Evolutionary conservation across 2,329 filamentous ascomycete genomes (phyloP), one percentile per base, ranked within the genome.

Genomic region (Claviceps sp.): DNA sequence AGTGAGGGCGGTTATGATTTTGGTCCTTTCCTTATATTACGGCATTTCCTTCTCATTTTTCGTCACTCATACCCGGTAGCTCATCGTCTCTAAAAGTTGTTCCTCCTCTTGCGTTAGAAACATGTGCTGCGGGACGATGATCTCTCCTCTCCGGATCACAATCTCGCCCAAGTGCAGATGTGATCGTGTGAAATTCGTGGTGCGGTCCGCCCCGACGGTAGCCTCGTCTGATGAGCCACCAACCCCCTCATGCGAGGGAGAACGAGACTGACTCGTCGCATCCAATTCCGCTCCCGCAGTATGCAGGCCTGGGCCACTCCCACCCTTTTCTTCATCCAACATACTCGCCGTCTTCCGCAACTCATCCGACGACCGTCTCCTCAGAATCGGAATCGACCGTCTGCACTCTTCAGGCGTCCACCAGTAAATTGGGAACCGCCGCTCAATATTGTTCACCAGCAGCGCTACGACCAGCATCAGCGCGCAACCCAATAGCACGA

Each of bases 391-490:
- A n/a, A 20, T 14, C 47, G 52, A 16, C 54, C 45, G 49, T 53
- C 45, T 50, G 67, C 41, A 5, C 18, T 67, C 58, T 18, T 65
- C 63, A 0, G 76, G 70, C 1, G 78, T 77, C 80, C 80, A 87
- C 85, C 85, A 89, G 62, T 86, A 88, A 2, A 77, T 56, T 0
- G 85, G 85, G 55, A 79, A 89, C 18, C 73, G 71, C 8, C 82
- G 71, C 61, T 84, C 78, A 2, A 87, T 67, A 55, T 89, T 89
- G 60, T 88, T 87, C 54, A 87, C 59, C 5, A 87, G 34, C 48
- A 87, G 66, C 0, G 84, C 84, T 1, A 78, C 74, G 1, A 58
- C 67, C 34, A 85, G 66, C 77, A 89, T 85, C 47, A 89, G 63
- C 0, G 64, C 62, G 47, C 72, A 76, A 4, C 78, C 80, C 22